Percentiles rank a stretch among this genome's conserved stretches.
Evolutionary conservation across 2,329 filamentous ascomycete species (phyloP).

Genomic region (Fusarium pseudograminearum): DNA sequence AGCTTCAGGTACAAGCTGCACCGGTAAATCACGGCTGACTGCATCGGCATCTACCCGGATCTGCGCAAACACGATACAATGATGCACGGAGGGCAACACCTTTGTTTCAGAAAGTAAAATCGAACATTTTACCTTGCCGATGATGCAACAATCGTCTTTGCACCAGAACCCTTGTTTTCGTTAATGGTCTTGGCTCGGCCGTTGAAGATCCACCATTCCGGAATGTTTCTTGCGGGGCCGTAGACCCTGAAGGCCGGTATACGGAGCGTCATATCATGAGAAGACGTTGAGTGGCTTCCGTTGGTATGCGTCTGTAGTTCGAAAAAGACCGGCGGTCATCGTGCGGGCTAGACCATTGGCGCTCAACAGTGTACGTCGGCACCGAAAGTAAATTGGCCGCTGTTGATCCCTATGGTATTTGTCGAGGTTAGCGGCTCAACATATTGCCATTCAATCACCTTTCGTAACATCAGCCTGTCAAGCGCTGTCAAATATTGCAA

Average conservation of each 20-base stretch:
- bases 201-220: constrained; percentile 34
- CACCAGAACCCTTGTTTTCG: constrained; percentile 4
- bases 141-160: constrained; percentile 24
- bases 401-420: background rate
- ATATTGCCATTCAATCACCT: background rate
- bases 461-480: background rate
- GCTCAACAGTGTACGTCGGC: constrained; percentile 6
- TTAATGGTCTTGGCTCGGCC: constrained; percentile 24
- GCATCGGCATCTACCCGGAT: constrained; percentile 22
- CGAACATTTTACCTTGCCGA: constrained; percentile 1
- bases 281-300: background rate
- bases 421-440: background rate
- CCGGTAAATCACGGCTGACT: constrained; percentile 32
- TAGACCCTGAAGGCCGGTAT: constrained; percentile 27
- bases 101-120: background rate
- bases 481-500: background rate
- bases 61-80: constrained; percentile 16
- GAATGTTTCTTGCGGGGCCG: constrained; percentile 33
- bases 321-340: background rate
- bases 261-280: constrained; percentile 20
- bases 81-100: background rate
- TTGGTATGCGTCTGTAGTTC: background rate
- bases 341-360: background rate
- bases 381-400: background rate
- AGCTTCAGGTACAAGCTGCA: background rate